Evolutionary conservation across 805 yeast genomes (phyloP).

Genomic region (Suhomyces pyralidae): DNA sequence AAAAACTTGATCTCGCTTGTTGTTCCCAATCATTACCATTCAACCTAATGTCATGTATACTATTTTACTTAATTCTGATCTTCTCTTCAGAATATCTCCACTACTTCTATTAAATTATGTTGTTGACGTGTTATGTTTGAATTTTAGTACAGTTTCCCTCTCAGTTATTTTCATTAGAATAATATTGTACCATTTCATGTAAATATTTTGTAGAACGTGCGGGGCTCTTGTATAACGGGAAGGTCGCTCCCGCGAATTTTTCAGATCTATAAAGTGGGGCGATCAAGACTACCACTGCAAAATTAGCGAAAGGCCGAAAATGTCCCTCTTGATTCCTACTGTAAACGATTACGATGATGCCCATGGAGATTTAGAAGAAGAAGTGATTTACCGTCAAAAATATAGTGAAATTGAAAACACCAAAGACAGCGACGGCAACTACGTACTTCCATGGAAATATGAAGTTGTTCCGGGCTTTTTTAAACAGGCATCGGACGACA

Average conservation of each 20-base stretch:
- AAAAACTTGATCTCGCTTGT: conserved; percentile 26
- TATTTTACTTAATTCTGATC: neutral
- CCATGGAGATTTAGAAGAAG: conserved; percentile 20
- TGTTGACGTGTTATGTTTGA: conserved; percentile 1
- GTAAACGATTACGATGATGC: conserved; percentile 25
- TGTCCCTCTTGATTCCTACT: conserved; percentile 25
- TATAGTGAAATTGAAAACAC: conserved; percentile 9
- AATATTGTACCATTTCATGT: neutral
- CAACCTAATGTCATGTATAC: conserved; percentile 4
- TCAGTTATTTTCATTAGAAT: neutral
- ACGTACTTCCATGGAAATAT: conserved; percentile 43
- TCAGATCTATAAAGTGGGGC: neutral
- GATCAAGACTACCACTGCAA: neutral
- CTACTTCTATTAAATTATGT: neutral
- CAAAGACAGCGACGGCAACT: conserved; percentile 22
- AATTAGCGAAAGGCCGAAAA: neutral
- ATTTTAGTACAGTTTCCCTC: neutral
- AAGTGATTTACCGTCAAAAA: conserved; percentile 12
- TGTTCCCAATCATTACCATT: neutral
- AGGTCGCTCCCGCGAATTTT: neutral
- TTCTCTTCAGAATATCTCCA: neutral
- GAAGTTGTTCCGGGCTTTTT: conserved; percentile 51
- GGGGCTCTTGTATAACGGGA: neutral
- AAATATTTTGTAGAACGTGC: neutral
- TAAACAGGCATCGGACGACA: conserved; percentile 40